Evolutionary conservation across 2,329 filamentous ascomycete species (phyloP).

Genomic region (Trichophaea hybrida): DNA sequence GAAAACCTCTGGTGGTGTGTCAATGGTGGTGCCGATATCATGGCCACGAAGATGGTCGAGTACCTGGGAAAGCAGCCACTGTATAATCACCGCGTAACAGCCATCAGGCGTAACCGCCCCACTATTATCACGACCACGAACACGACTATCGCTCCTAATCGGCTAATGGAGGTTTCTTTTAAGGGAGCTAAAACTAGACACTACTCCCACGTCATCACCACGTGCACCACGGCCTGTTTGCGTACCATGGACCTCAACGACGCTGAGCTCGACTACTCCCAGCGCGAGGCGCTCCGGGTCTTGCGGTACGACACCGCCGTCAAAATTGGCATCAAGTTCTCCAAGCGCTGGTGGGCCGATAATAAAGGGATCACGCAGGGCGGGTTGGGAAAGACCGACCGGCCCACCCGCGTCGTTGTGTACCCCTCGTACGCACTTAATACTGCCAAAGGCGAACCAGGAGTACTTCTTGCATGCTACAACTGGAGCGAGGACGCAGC

Average conservation of each 20-base stretch:
- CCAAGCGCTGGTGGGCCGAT: conserved; percentile 30
- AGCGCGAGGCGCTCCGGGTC: conserved; percentile 29
- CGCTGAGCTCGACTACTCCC: conserved; percentile 22
- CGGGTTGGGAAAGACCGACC: conserved; percentile 29
- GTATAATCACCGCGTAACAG: conserved; percentile 21
- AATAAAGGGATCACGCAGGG: conserved; percentile 26
- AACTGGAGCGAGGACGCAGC: conserved; percentile 31
- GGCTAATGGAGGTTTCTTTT: too few relatives aligned
- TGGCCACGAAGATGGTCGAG: conserved; percentile 28
- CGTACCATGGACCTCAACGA: conserved; percentile 28
- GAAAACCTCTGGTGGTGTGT: conserved; percentile 28
- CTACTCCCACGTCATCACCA: conserved; percentile 30
- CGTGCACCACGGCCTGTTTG: conserved; percentile 28
- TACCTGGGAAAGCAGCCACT: conserved; percentile 20
- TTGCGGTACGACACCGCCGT: conserved; percentile 29
- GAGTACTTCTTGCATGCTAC: conserved; percentile 32
- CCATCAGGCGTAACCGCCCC: conserved; percentile 16
- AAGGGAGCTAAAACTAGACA: background rate
- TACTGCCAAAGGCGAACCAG: conserved; percentile 23
- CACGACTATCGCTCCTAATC: background rate
- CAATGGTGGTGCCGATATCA: conserved; percentile 28
- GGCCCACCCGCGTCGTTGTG: conserved; percentile 29
- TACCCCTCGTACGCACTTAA: conserved; percentile 32
- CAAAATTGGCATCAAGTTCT: conserved; percentile 33
- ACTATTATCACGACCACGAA: conserved; percentile 23